Conservation (phyloP, 2,329 filamentous ascomycete species). For the Pseudogymnoascus sp. region DNA sequence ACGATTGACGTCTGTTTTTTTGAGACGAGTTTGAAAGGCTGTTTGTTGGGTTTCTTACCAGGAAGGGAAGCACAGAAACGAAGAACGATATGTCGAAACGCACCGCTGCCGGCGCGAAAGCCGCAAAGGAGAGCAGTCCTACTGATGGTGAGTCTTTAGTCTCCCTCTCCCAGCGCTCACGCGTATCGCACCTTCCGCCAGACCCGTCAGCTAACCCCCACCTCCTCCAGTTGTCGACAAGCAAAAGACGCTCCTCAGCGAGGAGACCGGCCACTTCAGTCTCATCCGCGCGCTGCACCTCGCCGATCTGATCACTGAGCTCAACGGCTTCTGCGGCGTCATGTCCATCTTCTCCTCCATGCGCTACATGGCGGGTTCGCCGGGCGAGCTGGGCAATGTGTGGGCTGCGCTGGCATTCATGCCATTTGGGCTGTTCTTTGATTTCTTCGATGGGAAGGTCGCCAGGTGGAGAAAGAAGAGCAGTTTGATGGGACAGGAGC, state of each 20-base stretch:
- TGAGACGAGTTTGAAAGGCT: not conserved
- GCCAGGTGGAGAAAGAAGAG: slow-evolving; percentile 96
- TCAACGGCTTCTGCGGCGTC: slow-evolving; percentile 81
- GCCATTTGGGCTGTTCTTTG: slow-evolving; percentile 91
- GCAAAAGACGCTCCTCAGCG: slow-evolving; percentile 64
- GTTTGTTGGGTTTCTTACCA: not conserved
- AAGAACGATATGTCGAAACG: slow-evolving; percentile 3
- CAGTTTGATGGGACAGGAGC: slow-evolving; percentile 93
- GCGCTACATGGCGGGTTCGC: slow-evolving; percentile 70
- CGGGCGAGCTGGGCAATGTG: slow-evolving; percentile 57
- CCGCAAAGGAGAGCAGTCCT: not conserved
- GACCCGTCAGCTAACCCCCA: not conserved
- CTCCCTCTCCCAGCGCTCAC: not conserved
- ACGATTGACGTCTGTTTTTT: not conserved
- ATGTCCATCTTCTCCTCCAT: slow-evolving; percentile 95
- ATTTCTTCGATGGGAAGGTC: slow-evolving; percentile 96
- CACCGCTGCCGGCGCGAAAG: slow-evolving; percentile 1
- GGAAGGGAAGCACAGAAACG: not conserved
- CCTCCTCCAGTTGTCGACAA: slow-evolving; percentile 54
- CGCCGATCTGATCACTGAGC: slow-evolving; percentile 74
- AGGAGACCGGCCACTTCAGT: slow-evolving; percentile 66
- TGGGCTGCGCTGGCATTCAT: slow-evolving; percentile 81
- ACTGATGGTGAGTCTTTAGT: not conserved
- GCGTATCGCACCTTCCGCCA: not conserved
- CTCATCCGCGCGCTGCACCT: slow-evolving; percentile 64